Conservation (phyloP, 164 flowering plant species). For the Chloranthus sessilifolius region DNA sequence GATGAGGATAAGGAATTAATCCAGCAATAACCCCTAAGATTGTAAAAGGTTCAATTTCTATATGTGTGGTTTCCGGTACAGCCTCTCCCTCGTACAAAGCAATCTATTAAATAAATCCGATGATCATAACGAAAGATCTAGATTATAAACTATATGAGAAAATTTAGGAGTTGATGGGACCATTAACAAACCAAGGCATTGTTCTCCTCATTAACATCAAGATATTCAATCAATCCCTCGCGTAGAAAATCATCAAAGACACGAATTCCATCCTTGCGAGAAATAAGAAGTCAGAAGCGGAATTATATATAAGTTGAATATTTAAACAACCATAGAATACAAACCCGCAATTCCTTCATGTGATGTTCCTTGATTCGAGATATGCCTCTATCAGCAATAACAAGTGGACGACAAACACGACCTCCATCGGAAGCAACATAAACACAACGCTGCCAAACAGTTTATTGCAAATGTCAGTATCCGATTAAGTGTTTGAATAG, state of each 20-base stretch:
- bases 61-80: slow-evolving; percentile 68
- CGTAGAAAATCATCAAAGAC: slow-evolving; percentile 76
- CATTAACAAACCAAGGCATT: slow-evolving; percentile 74
- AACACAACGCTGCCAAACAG: slow-evolving; percentile 61
- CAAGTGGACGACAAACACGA: slow-evolving; percentile 97
- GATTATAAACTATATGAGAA: no score
- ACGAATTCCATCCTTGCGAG: slow-evolving; percentile 73
- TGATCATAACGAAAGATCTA: slow-evolving; percentile 6
- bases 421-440: slow-evolving; percentile 99
- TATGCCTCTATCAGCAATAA: slow-evolving; percentile 88
- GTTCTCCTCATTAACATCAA: slow-evolving; percentile 98
- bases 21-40: slow-evolving; percentile 93
- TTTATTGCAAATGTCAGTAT: no score
- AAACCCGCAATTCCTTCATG: slow-evolving; percentile 83
- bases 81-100: slow-evolving; percentile 86
- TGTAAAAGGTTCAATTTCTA: slow-evolving; percentile 97
- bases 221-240: slow-evolving; percentile 91
- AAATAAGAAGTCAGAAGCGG: neutral
- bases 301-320: neutral
- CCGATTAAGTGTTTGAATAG: neutral
- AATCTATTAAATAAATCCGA: no score
- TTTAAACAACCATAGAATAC: slow-evolving; percentile 7
- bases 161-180: no score
- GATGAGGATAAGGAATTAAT: slow-evolving; percentile 92
- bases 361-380: slow-evolving; percentile 86